Conservation (phyloP, 2,329 filamentous ascomycete genomes). For the Cordyceps pruinosa region DNA sequence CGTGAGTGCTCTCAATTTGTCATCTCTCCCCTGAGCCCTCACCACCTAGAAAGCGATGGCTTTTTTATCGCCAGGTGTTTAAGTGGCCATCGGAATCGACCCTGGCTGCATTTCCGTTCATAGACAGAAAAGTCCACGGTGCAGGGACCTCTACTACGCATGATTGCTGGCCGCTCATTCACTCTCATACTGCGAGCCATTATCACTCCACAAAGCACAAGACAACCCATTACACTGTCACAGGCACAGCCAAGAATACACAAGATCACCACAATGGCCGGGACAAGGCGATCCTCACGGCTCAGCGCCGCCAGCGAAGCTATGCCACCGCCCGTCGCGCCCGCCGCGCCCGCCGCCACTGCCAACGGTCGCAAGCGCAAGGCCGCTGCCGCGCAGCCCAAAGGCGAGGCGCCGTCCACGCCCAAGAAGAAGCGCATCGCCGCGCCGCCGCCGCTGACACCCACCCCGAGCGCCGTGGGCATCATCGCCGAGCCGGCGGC, state of each 20-base stretch:
- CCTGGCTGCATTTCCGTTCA: too few relatives aligned
- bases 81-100: background rate
- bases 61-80: background rate
- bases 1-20: background rate
- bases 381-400: conserved; percentile 9
- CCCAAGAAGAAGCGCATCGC: conserved; percentile 25
- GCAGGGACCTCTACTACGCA: background rate
- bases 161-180: conserved; percentile 1
- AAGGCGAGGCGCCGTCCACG: conserved; percentile 21
- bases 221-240: background rate
- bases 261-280: conserved; percentile 22
- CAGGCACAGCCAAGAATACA: background rate
- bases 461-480: conserved; percentile 38
- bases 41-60: background rate
- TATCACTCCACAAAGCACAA: background rate
- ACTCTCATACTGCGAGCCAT: background rate
- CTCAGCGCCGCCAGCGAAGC: conserved; percentile 27
- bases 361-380: conserved; percentile 29
- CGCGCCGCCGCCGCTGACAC: conserved; percentile 35
- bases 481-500: conserved; percentile 30
- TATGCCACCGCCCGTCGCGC: conserved; percentile 18
- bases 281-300: conserved; percentile 34
- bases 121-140: background rate
- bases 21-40: background rate
- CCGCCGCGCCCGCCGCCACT: conserved; percentile 13